phyloP scores from a whole-genome alignment of 73 alveolate genomes.

The Paramecium bursaria region DNA sequence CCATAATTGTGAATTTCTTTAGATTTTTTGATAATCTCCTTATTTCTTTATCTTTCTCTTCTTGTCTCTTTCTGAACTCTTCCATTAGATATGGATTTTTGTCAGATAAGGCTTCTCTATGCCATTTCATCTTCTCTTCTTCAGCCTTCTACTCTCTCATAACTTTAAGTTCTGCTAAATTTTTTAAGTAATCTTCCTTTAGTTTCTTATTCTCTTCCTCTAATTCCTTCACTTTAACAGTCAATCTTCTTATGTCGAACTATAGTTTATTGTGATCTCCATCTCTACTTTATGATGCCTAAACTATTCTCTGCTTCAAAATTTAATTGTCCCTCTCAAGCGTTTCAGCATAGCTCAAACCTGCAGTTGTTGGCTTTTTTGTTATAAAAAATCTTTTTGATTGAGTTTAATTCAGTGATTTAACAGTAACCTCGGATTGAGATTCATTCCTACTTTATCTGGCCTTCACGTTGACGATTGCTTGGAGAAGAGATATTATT shows the following conservation, averaged over 20 bases:
- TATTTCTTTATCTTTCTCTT: constrained; percentile 69
- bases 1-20: constrained; percentile 68
- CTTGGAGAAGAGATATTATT: too few relatives aligned
- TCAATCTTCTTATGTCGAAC: constrained; percentile 56
- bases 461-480: too few relatives aligned
- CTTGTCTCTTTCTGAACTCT: constrained; percentile 67
- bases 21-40: constrained; percentile 61
- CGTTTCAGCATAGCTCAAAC: constrained; percentile 21
- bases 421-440: too few relatives aligned
- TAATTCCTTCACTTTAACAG: constrained; percentile 53
- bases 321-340: not conserved
- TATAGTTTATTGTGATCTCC: constrained; percentile 38
- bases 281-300: constrained; percentile 49
- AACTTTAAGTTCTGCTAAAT: constrained; percentile 35
- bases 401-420: too few relatives aligned
- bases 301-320: constrained; percentile 14
- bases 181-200: constrained; percentile 35
- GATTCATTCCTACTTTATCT: too few relatives aligned
- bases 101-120: constrained; percentile 65
- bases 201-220: constrained; percentile 66
- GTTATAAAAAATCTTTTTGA: constrained; percentile 1
- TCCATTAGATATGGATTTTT: constrained; percentile 65
- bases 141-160: constrained; percentile 67
- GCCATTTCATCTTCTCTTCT: constrained; percentile 75
- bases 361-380: constrained; percentile 3